Base-by-base conservation (phyloP, 2,329 filamentous ascomycete genomes). In the Coniochaeta prunicola region DNA sequence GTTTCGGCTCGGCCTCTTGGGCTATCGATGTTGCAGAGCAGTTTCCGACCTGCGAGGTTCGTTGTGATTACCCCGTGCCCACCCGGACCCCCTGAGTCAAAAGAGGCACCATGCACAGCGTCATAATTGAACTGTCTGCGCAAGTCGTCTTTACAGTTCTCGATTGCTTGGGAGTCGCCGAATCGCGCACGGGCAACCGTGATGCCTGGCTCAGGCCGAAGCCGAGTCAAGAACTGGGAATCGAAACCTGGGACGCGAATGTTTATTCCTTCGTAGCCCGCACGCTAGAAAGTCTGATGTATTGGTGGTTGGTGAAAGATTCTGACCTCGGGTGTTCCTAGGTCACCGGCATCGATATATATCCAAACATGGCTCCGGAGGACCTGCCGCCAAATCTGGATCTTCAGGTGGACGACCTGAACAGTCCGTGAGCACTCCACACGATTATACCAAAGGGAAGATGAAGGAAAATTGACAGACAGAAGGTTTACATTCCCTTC, bases 261-360 rank as follows among this genome's bases (percentile, higher is more conserved):
- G 38, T 4, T 40, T 28, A 55, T 40, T 50, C 54, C 63, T 66
- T 19, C 4, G 21, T 12, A 13, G n/a, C 45, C 21, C 24, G 24
- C 21, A 30, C 8, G 8, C 24, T n/a, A 5, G 24, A 12, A 50
- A 50, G 13, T 17, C 24, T 12, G 21, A 8, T 30, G 21, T 26
- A 15, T 50, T 30, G 24, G 8, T 30, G 10, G 8, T 50, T 50
- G 24, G 45, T 50, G n/a, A n/a, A n/a, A n/a, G n/a, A n/a, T n/a
- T n/a, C 45, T 50, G 45, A 50, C 45, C 7, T 6, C 21, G 30
- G 31, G 10, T 28, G n/a, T 45, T 45, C 19, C 24, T 62, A 91
- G 88, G 86, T 91, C 10, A 77, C 87, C 63, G 88, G 85, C 10
- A 79, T 91, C 66, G 89, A 92, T 68, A 83, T 91, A 62, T 87